Evolutionary conservation across 768 basidiomycete species (phyloP).

Genomic region (Serendipita sp.): DNA sequence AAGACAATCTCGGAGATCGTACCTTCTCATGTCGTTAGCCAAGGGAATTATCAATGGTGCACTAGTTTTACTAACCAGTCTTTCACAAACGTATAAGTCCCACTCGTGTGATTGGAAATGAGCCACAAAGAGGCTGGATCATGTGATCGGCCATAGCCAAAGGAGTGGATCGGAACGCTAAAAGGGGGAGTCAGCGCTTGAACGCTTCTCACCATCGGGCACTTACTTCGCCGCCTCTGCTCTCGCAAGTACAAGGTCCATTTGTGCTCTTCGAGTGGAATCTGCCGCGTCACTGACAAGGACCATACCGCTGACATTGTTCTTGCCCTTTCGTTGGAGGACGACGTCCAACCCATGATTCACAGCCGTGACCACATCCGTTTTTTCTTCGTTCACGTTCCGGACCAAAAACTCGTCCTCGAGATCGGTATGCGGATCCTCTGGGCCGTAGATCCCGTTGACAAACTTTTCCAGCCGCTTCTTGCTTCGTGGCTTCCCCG

Average conservation of each 20-base stretch:
- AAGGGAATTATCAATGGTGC: not conserved
- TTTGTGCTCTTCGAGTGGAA: conserved; percentile 83
- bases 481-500: conserved; percentile 53
- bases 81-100: conserved; percentile 95
- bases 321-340: conserved; percentile 82
- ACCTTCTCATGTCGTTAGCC: conserved; percentile 20
- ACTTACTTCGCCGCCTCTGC: conserved; percentile 78
- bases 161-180: conserved; percentile 82
- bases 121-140: conserved; percentile 98
- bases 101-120: conserved; percentile 94
- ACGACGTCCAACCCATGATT: conserved; percentile 96
- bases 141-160: conserved; percentile 93
- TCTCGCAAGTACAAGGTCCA: conserved; percentile 94
- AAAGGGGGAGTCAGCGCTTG: not conserved
- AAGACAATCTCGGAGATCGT: conserved; percentile 81
- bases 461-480: conserved; percentile 62
- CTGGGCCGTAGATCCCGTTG: conserved; percentile 36
- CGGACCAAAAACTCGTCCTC: conserved; percentile 49
- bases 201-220: not conserved
- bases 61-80: conserved; percentile 42
- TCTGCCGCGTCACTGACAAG: conserved; percentile 89
- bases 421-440: conserved; percentile 18
- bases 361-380: conserved; percentile 96
- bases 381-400: conserved; percentile 78
- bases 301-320: conserved; percentile 80